Evolutionary conservation across 176 grass and related monocot species (phyloP), one percentile per base, ranked within the genome.

Genomic region (Pontederia crassipes): DNA sequence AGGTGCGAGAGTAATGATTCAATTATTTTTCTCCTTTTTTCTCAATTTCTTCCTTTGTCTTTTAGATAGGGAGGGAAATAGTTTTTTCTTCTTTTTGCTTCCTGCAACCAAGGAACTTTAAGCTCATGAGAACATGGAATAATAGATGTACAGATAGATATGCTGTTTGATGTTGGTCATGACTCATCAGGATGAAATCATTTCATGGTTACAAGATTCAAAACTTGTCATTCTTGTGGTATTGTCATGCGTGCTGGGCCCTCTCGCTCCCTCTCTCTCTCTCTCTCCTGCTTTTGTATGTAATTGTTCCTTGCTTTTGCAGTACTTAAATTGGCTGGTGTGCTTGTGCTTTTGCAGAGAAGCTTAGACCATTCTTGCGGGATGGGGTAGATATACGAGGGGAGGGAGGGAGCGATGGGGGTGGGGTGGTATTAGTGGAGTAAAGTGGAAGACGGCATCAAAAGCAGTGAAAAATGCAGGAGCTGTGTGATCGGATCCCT

Each of bases 91-190:
- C 32, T 40, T 40, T 40, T 72, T 40, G 73, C 82, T 89, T 85
- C 76, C 80, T 77, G 78, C 55, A 48, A 82, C 32, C 32, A 40
- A 40, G 84, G 73, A 65, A 78, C 69, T 78, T 94, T 57, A 85
- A 82, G 84, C 72, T 65, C 78, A 72, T 62, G 40, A 52, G 61
- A 28, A 59, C 55, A 73, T 73, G 69, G 64, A 95, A 94, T 77
- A 75, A 81, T 62, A 69, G 59, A 72, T 89, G 86, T 89, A 95
- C 68, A 86, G 77, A 89, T 81, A 86, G 76, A 66, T 72, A 54
- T 17, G 40, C 17, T 54, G 26, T 29, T 24, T 54, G 26, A 11
- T 29, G 27, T 54, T 63, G 45, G 4, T 63, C 40, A 46, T 47
- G n/a, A 63, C 32, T 40, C 32, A 40, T 40, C 4, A 40, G 32